Conservation (phyloP, 768 basidiomycete genomes). For the Sistotremastrum niveocremeum region DNA sequence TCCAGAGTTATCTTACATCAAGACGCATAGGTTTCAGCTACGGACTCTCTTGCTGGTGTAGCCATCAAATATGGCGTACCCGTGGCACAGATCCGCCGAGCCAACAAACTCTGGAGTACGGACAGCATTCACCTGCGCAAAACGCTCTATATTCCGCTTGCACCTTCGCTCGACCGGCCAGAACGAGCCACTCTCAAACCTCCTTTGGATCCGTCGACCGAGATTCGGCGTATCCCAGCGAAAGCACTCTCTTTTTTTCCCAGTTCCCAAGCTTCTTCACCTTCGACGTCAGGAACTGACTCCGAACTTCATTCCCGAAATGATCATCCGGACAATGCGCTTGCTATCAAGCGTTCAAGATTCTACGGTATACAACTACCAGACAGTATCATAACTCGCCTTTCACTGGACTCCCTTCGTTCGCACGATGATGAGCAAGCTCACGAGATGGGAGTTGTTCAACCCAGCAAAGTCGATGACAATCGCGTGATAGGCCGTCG, state of each 20-base stretch:
- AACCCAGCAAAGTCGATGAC: too few species aligned
- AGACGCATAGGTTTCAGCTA: slow-evolving; percentile 40
- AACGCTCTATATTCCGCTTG: slow-evolving; percentile 63
- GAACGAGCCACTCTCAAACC: not conserved
- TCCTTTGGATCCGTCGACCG: not conserved
- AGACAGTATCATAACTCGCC: slow-evolving; percentile 38
- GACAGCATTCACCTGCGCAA: slow-evolving; percentile 85
- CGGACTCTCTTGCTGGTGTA: slow-evolving; percentile 77
- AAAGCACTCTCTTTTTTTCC: too few species aligned
- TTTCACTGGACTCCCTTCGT: slow-evolving; percentile 40
- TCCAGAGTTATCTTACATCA: too few species aligned
- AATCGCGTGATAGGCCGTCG: too few species aligned
- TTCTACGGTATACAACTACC: too few species aligned
- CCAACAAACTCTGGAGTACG: slow-evolving; percentile 88
- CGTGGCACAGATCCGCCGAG: slow-evolving; percentile 66
- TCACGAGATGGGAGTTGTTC: too few species aligned
- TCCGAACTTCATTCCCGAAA: too few species aligned
- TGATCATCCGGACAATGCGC: not conserved
- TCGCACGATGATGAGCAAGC: slow-evolving; percentile 9
- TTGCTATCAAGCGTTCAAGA: too few species aligned
- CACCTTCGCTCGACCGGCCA: too few species aligned
- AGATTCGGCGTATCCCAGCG: not conserved
- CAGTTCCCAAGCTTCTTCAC: too few species aligned
- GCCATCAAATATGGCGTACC: slow-evolving; percentile 83
- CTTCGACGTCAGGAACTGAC: too few species aligned